Evolutionary conservation across 352 stramenopile genomes (phyloP), one percentile per base, ranked within the genome.

Genomic region (Globisporangium lucens): DNA sequence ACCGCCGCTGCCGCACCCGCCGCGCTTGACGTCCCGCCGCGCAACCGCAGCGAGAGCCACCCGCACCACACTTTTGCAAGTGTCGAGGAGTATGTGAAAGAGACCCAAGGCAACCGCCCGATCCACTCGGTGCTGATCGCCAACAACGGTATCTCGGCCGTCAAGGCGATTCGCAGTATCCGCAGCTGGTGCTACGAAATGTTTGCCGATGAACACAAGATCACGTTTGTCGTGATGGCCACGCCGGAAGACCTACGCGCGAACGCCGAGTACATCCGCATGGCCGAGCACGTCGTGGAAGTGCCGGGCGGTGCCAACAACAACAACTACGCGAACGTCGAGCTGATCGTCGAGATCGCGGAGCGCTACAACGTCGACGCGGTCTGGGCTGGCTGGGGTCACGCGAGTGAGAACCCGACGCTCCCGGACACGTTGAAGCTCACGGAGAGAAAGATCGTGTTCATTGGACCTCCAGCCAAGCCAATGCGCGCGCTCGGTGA

Each of bases 281-380:
- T 99, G 97, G 98, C 95, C 58, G 98, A 99, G 77, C 92, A 99
- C 73, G 98, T 99, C 56, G 97, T 99, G 33, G 97, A 99, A 78
- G 98, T 99, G 58, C 98, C 98, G 24, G 98, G 98, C 61, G 98
- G 98, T 61, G 97, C 97, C 59, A 99, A 99, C 89, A 99, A 99
- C 87, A 98, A 99, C 93, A 99, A 99, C 87, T 99, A 99, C 80
- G 98, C 98, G 74, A 99, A 99, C 83, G 97, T 99, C 17, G 90
- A 89, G 51, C 89, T 99, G 30, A 99, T 99, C 75, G 93, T 99
- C 27, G 96, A 99, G 85, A 97, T 99, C 41, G 97, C 97, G 15
- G 93, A 98, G 62, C 86, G 97, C 17, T 98, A 97, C 76, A 82
- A 92, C 55, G 97, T 99, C 9, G 95, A 99, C 74, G 97, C 97